Evolutionary conservation across 1,139 yeast genomes (phyloP), one percentile per base, ranked within the genome.

Genomic region (Suzukiozyma palmioleophila): DNA sequence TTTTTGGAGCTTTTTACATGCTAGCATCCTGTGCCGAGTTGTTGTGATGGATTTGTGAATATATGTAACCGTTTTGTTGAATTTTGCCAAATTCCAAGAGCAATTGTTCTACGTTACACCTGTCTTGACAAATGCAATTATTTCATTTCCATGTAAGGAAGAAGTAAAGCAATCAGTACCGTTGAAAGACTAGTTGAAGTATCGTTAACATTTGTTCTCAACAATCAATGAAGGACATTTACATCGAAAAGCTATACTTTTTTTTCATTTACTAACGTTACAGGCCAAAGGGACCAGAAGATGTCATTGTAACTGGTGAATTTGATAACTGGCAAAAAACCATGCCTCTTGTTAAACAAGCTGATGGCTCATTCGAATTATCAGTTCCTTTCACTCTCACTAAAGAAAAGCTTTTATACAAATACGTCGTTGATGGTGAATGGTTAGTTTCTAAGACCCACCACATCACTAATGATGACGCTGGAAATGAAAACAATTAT

Each of bases 271-370:
- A 44, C 46, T 44, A 44, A 43, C 46, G 10, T 21, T 37, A 21
- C 54, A 77, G 89, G 90, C 90, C 90, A 28, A 60, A 76, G 26
- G 90, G 92, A 45, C 88, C 92, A n/a, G 44, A 69, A 36, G 79
- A 78, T 35, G 92, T 85, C 41, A 67, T 77, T 45, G 80, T 85
- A 43, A 83, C 92, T 24, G 95, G 95, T 46, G 73, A 82, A 37
- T 84, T 85, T 59, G 92, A 84, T 58, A 66, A 79, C 51, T 85
- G 95, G 95, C 57, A 75, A 33, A 74, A 81, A 47, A 59, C 79
- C 1, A 65, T 75, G 41, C 77, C 77, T 30, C 66, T 84, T 46
- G 78, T 79, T 36, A 77, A 81, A 55, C 77, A 75, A 46, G 59
- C 76, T 2, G 75, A 73, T 48, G 89, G 87, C 8, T 69, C 77